Base-by-base conservation (phyloP, 2,329 filamentous ascomycete species). In the Sarocladium strictum region DNA sequence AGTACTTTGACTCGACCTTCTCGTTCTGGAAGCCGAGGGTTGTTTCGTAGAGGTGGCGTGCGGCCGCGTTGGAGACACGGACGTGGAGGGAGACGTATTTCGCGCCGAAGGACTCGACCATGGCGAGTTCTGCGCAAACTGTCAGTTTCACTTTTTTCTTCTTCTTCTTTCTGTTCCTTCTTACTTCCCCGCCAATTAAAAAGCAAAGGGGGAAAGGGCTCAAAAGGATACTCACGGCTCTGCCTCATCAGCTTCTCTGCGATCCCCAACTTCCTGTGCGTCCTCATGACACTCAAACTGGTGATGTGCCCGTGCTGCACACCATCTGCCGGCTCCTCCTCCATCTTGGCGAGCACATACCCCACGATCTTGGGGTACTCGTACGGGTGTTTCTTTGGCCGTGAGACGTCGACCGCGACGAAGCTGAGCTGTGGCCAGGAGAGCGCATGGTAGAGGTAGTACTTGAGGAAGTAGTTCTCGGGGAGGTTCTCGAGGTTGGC, bases 381-480 rank as follows among this genome's bases (percentile, higher is more conserved):
- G 72, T 93, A 89, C 47, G 86, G 85, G 0, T 86, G 84, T 68
- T 86, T 86, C 63, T 81, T 81, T 32, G 90, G 89, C 33, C 90
- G 84, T 19, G 87, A 89, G 56, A 92, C 86, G 71, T 97, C 93
- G 64, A 99, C 91, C 63, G 94, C 94, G 55, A 99, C 93, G 73
- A 92, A 97, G 73, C 87, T 93, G 61, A 99, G 84, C 75, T 97
- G 93, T 45, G 94, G 94, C 94, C 94, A 99, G 64, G 91, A 96
- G 62, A 97, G 85, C 15, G 93, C 92, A 74, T 99, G 94, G 82
- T 99, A 99, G 67, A 99, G 85, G 78, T 99, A 99, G 81, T 99
- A 99, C 81, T 99, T 99, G 75, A 96, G 89, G 72, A 97, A 97
- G 83, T 99, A 99, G 80, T 99, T 99, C 74, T 99, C 94, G 61